Percentiles rank a stretch among this genome's conserved stretches.
Evolutionary conservation across 345 rosid genomes (phyloP).

Genomic region (Salix brachista): DNA sequence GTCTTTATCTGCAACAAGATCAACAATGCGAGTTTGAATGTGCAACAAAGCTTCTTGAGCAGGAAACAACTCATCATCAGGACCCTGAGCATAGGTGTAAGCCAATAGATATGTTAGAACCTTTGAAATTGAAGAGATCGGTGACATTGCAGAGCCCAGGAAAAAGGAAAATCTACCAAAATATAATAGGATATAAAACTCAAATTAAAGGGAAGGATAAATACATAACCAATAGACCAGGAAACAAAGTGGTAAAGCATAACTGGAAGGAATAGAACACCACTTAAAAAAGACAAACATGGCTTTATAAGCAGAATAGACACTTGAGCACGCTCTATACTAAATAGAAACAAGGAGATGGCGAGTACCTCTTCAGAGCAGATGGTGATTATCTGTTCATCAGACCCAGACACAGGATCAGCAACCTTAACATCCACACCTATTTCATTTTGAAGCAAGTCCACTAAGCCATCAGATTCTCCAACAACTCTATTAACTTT

Average conservation of each 20-base stretch:
- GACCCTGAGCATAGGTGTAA: conserved; percentile 50
- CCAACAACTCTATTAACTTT: conserved; percentile 69
- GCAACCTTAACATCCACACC: conserved; percentile 85
- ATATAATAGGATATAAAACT: background rate
- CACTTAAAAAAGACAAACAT: background rate
- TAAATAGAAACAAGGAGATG: conserved; percentile 4
- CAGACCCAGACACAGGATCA: conserved; percentile 78
- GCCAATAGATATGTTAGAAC: conserved; percentile 18
- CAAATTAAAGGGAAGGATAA: background rate
- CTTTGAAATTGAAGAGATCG: background rate
- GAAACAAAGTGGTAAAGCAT: background rate
- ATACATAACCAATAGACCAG: background rate
- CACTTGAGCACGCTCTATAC: background rate
- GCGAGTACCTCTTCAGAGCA: conserved; percentile 86
- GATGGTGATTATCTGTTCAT: conserved; percentile 77
- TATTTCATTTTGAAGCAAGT: conserved; percentile 79
- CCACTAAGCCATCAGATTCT: conserved; percentile 69
- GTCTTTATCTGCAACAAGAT: conserved; percentile 72
- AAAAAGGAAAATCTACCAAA: background rate
- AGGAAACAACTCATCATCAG: conserved; percentile 92
- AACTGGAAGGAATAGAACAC: background rate
- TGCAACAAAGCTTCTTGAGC: conserved; percentile 99
- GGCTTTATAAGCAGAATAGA: background rate
- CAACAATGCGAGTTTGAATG: conserved; percentile 80
- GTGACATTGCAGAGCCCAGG: background rate